phyloP scores from a whole-genome alignment of 495 filamentous ascomycete genomes.

The Cercophora scortea region DNA sequence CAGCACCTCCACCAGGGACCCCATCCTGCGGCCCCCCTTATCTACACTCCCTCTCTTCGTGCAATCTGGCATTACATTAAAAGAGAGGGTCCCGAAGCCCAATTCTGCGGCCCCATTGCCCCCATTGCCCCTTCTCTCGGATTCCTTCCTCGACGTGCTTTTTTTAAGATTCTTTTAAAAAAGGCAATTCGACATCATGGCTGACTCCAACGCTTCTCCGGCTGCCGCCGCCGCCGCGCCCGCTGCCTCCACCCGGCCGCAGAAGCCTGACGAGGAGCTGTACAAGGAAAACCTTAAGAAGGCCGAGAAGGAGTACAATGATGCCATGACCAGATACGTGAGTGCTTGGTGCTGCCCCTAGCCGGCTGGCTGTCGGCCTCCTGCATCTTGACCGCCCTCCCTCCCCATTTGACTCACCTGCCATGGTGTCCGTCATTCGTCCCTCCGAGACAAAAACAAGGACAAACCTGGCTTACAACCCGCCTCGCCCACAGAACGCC shows the following conservation, averaged over 20 bases:
- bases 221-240: slow-evolving; percentile 40
- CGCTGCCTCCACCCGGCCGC: slow-evolving; percentile 48
- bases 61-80: background rate
- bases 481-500: slow-evolving; percentile 51
- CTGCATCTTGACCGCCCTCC: background rate
- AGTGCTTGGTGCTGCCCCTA: slow-evolving; percentile 25
- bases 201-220: slow-evolving; percentile 30
- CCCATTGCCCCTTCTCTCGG: slow-evolving; percentile 1
- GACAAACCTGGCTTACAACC: no score
- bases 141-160: slow-evolving; percentile 1
- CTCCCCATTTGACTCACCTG: background rate
- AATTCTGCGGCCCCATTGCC: background rate
- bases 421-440: background rate
- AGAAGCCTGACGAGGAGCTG: slow-evolving; percentile 61
- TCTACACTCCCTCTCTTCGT: no score
- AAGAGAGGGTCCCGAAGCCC: background rate
- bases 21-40: no score
- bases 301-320: slow-evolving; percentile 76
- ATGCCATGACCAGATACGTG: slow-evolving; percentile 69
- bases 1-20: no score
- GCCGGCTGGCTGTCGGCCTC: background rate
- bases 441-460: no score
- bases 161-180: background rate
- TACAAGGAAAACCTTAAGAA: slow-evolving; percentile 66
- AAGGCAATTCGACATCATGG: slow-evolving; percentile 23